Base-by-base conservation (phyloP, 2,329 filamentous ascomycete species). In the Aureobasidium namibiae region DNA sequence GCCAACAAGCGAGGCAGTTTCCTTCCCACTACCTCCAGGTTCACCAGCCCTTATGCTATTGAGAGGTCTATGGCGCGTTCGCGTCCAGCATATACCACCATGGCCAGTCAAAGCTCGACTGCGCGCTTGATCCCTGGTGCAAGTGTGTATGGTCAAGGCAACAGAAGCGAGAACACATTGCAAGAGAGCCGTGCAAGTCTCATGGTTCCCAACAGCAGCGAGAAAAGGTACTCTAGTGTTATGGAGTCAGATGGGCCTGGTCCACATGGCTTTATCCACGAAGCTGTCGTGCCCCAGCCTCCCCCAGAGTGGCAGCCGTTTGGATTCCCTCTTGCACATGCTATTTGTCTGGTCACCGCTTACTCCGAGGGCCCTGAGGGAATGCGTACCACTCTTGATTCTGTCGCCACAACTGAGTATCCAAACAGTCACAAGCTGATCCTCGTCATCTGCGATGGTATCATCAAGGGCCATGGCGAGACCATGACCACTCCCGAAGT, bases 381-480 rank as follows among this genome's bases (percentile, higher is more conserved):
- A 68, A 83, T 99, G 59, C 88, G 94, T 49, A 96, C 92, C 0
- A 99, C 94, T 0, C 78, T 99, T 29, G 92, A 99, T 75, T 99
- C 94, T 0, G 88, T 99, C 70, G 94, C 92, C 52, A 95, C 90
- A 75, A 99, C 94, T 3, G 95, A 99, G 73, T 99, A 99, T 68
- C 94, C 94, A 52, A 99, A 99, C 80, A 97, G 92, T 73, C 95
- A 99, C 81, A 99, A 99, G 76, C 84, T 92, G 29, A 94, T 99
- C 66, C 81, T 99, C 61, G 89, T 96, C 67, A 89, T 99, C 67
- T 99, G 94, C 75, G 94, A 99, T 72, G 94, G 94, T 75, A 83
- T 97, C 70, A 96, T 99, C 79, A 96, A 96, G 76, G 95, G 95
- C 65, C 84, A 95, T 68, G 94, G 95, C 50, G 94, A 99, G 74